These are phyloP conservation scores for Cyberlindnera galapagoensis DNA, from an alignment of 805 yeast species.

Conservation along the genomic window DNA sequence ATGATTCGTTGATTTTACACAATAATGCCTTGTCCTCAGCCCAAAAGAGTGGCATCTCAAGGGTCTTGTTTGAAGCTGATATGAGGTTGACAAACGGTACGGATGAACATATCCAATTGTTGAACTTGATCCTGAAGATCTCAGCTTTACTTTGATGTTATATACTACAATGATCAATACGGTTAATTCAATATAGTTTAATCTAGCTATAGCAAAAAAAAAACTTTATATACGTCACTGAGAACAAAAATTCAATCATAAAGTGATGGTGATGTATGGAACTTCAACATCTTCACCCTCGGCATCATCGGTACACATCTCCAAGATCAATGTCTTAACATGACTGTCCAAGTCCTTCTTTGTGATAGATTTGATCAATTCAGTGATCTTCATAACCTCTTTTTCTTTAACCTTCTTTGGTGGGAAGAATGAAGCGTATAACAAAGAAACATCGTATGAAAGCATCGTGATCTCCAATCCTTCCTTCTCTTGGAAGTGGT, in stretches of 20 bases:
- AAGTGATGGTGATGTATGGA: constrained; percentile 71
- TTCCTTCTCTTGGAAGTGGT: constrained; percentile 71
- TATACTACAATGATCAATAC: constrained; percentile 1
- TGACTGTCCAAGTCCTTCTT: constrained; percentile 74
- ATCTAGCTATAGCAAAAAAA: too few species aligned
- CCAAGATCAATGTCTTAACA: constrained; percentile 74
- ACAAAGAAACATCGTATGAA: constrained; percentile 80
- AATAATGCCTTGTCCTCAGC: constrained; percentile 42
- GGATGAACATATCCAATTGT: constrained; percentile 78
- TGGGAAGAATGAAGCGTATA: constrained; percentile 92
- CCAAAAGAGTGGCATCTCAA: constrained; percentile 61
- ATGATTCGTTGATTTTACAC: constrained; percentile 55
- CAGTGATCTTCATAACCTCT: constrained; percentile 56
- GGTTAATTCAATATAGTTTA: too few species aligned
- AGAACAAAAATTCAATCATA: too few species aligned
- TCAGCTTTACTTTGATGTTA: constrained; percentile 27
- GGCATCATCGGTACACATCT: constrained; percentile 86
- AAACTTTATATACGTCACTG: too few species aligned
- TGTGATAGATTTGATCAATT: constrained; percentile 76
- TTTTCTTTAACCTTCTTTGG: constrained; percentile 84
- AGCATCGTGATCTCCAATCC: constrained; percentile 88
- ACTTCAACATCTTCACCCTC: constrained; percentile 94
- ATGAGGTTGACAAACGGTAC: constrained; percentile 74
- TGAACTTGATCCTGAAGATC: constrained; percentile 55
- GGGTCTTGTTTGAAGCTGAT: constrained; percentile 68